Evolutionary conservation across 306 rosid species (phyloP).

Genomic region (Castanopsis chinensis): DNA sequence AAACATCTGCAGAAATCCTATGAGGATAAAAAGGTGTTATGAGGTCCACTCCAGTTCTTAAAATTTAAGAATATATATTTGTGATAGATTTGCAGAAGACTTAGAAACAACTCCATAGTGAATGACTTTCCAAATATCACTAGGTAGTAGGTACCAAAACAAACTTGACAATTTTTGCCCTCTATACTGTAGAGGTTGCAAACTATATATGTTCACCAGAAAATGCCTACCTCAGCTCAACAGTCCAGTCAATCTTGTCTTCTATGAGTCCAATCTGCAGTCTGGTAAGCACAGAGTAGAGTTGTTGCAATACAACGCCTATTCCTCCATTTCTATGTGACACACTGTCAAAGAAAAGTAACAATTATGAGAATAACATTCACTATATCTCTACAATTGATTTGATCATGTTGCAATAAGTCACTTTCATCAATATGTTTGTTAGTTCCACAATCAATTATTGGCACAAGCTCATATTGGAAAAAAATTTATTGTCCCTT

Average conservation of each 20-base stretch:
- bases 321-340: slow-evolving; percentile 55
- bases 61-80: no score
- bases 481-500: not conserved
- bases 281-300: slow-evolving; percentile 75
- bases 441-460: not conserved
- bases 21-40: no score
- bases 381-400: not conserved
- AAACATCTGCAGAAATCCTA: no score
- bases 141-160: not conserved
- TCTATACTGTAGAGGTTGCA: not conserved
- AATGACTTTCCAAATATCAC: slow-evolving; percentile 6
- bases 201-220: not conserved
- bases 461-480: not conserved
- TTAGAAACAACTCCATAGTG: not conserved
- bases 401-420: not conserved
- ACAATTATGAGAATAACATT: not conserved
- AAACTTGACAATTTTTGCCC: not conserved
- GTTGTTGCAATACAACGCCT: slow-evolving; percentile 77
- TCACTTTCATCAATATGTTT: not conserved
- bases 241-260: slow-evolving; percentile 88
- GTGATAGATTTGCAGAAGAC: no score
- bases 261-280: slow-evolving; percentile 84
- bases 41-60: no score
- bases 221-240: slow-evolving; percentile 48
- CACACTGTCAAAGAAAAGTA: slow-evolving; percentile 44